These are phyloP conservation scores for Cercospora zeae-maydis DNA, from an alignment of 2,329 filamentous ascomycete species.

Conservation along the genomic window DNA sequence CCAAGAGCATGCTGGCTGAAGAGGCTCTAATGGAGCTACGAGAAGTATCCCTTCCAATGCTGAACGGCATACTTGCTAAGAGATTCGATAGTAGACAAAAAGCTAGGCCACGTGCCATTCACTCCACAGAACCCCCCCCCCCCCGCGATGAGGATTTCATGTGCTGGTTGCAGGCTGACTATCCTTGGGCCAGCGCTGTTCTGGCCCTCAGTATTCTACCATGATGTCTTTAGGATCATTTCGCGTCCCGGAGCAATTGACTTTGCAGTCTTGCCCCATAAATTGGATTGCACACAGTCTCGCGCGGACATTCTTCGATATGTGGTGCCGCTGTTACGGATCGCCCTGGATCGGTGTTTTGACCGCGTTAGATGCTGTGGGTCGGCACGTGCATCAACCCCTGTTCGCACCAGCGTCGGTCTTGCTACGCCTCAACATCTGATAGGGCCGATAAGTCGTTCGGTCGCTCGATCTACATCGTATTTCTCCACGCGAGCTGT, in stretches of 20 bases:
- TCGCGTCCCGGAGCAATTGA: background rate
- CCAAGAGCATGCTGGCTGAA: background rate
- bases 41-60: constrained; percentile 24
- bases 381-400: background rate
- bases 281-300: background rate
- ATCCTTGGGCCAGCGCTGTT: background rate
- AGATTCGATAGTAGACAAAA: constrained; percentile 10
- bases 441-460: background rate
- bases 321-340: background rate
- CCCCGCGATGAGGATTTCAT: background rate
- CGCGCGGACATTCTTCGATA: background rate
- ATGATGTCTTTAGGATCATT: background rate
- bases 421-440: background rate
- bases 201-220: background rate
- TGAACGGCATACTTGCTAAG: constrained; percentile 24
- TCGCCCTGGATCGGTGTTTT: background rate
- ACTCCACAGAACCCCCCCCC: background rate
- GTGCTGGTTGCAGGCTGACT: background rate
- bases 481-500: constrained; percentile 1
- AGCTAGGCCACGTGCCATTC: background rate
- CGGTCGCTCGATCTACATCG: background rate
- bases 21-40: constrained; percentile 5
- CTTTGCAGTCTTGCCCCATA: background rate
- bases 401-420: background rate
- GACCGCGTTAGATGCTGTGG: background rate